Conservation (phyloP, 2,329 filamentous ascomycete species). For the Aspergillus ustus region DNA sequence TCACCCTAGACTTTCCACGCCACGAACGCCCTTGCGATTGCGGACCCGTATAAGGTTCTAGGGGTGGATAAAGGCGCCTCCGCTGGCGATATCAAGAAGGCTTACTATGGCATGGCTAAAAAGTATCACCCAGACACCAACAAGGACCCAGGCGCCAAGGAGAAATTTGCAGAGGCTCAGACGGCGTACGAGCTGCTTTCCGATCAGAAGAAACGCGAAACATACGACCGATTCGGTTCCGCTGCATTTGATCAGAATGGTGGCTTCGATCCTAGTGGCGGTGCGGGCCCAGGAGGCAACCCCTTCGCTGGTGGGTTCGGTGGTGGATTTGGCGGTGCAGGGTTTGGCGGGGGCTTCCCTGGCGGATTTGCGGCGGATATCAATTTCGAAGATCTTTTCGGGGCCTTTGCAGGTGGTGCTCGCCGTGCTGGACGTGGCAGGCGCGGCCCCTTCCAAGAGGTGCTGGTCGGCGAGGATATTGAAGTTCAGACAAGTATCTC, state of each 20-base stretch:
- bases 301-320: conserved; percentile 66
- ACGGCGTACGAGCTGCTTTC: conserved; percentile 91
- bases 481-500: conserved; percentile 91
- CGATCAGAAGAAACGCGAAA: conserved; percentile 89
- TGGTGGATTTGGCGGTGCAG: conserved; percentile 59
- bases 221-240: conserved; percentile 87
- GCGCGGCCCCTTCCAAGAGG: conserved; percentile 76
- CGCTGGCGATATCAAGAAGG: conserved; percentile 90
- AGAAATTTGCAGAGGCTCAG: conserved; percentile 92
- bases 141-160: conserved; percentile 91
- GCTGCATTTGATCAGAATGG: conserved; percentile 70
- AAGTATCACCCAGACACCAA: conserved; percentile 98
- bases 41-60: conserved; percentile 86
- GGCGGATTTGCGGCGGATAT: conserved; percentile 78
- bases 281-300: conserved; percentile 48
- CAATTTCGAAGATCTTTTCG: conserved; percentile 96
- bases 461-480: conserved; percentile 92
- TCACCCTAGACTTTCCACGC: conserved; percentile 48
- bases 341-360: conserved; percentile 57
- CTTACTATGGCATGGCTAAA: conserved; percentile 96
- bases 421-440: conserved; percentile 57
- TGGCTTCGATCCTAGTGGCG: conserved; percentile 78
- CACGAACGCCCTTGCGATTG: conserved; percentile 64
- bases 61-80: conserved; percentile 84
- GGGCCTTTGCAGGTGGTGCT: conserved; percentile 73